Evolutionary conservation across 2,329 filamentous ascomycete genomes (phyloP).

Genomic region (Leptographium wingfieldii): DNA sequence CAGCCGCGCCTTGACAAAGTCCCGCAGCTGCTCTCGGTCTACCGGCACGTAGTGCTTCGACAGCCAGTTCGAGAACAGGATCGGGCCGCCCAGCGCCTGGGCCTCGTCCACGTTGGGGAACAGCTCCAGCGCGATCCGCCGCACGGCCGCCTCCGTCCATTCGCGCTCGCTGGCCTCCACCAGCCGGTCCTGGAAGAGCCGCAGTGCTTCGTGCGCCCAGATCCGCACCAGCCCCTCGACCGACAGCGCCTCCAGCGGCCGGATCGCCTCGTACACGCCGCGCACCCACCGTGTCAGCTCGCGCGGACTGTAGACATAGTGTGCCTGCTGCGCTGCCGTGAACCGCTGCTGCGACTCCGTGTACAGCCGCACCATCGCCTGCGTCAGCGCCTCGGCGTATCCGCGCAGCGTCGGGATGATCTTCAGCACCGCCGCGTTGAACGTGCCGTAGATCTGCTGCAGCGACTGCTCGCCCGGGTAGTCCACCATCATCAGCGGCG

Average conservation of each 20-base stretch:
- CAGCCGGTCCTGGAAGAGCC: slow-evolving; percentile 93
- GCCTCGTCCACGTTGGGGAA: slow-evolving; percentile 94
- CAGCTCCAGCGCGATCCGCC: slow-evolving; percentile 72
- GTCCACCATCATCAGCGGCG: slow-evolving; percentile 98
- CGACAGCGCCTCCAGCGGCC: slow-evolving; percentile 75
- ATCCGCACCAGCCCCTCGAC: slow-evolving; percentile 90
- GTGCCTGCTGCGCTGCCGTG: slow-evolving; percentile 90
- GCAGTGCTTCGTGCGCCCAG: slow-evolving; percentile 94
- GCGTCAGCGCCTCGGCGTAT: slow-evolving; percentile 85
- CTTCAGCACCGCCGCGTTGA: slow-evolving; percentile 93
- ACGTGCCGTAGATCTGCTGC: slow-evolving; percentile 95
- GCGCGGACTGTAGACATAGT: slow-evolving; percentile 98
- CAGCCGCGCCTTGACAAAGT: slow-evolving; percentile 93
- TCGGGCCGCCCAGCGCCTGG: slow-evolving; percentile 79
- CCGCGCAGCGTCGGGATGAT: slow-evolving; percentile 91
- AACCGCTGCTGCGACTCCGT: slow-evolving; percentile 89
- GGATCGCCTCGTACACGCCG: slow-evolving; percentile 92
- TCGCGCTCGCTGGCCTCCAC: slow-evolving; percentile 86
- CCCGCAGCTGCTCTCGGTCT: slow-evolving; percentile 83
- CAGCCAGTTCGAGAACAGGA: slow-evolving; percentile 98
- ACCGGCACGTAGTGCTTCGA: slow-evolving; percentile 98
- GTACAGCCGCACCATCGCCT: slow-evolving; percentile 96
- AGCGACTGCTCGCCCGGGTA: slow-evolving; percentile 94
- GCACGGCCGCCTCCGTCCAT: slow-evolving; percentile 87
- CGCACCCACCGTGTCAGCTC: slow-evolving; percentile 96